Base-by-base conservation (phyloP, 2,329 filamentous ascomycete species). In the Hypoxylon sp. region DNA sequence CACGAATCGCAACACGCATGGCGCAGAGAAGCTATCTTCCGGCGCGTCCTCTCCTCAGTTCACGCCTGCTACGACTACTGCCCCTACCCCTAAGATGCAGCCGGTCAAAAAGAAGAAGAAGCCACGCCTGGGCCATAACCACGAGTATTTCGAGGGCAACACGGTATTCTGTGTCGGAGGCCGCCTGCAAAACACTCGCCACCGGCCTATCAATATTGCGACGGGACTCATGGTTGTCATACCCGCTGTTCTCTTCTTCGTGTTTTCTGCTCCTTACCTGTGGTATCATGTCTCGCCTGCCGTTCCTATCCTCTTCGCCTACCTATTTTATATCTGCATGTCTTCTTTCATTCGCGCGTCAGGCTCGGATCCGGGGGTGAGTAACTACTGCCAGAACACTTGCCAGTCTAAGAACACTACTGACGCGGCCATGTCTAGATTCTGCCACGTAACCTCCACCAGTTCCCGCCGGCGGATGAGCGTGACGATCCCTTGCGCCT, bases 271-370 rank as follows among this genome's bases (percentile, higher is more conserved):
- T 9, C 86, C 90, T 18, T 97, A 90, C 85, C 74, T 96, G 49
- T 97, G 92, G 92, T 80, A 87, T 66, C 83, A 96, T 68, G 83
- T 96, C 63, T 96, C 91, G 31, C 93, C 93, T 26, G 92, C 92
- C 49, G 86, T 98, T 68, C 95, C 95, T 48, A 86, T 98, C 67
- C 75, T 91, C 38, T 98, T 96, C 77, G 93, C 87, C 49, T 99
- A 99, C 72, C 71, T 97, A n/a, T 92, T 92, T 69, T 93, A 90
- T 73, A 81, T 99, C 23, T 96, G 91, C 75, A 81, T 97, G 43
- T 97, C 93, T 20, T 98, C 95, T 2, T 99, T 98, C 71, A 70
- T 97, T 52, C 94, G 97, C 76, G 95, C 94, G 3, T 97, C 95
- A 2, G 83, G 90, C 49, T 90, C 94, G 40, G 94, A 99, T 75